These are phyloP conservation scores for Beauveria caledonica DNA, from an alignment of 2,329 filamentous ascomycete species.

Conservation along the genomic window DNA sequence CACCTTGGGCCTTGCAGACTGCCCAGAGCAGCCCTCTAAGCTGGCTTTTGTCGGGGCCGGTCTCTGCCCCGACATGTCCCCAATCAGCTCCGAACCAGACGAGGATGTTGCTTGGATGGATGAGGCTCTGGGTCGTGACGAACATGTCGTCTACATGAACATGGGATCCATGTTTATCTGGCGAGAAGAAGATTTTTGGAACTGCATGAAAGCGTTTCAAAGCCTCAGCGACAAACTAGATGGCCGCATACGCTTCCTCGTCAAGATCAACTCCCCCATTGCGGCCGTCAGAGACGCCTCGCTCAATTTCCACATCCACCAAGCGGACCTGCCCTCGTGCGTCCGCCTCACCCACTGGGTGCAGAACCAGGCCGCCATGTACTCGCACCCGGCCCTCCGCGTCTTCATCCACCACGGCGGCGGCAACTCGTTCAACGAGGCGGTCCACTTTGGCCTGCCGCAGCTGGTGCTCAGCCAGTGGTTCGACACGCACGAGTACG, in stretches of 20 bases:
- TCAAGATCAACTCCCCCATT: constrained; percentile 1
- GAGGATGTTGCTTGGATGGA: not conserved
- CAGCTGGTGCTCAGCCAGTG: constrained; percentile 5
- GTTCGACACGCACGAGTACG: constrained; percentile 8
- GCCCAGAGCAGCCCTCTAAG: constrained; percentile 1
- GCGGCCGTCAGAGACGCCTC: not conserved
- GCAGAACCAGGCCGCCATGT: not conserved
- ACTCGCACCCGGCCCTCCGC: not conserved
- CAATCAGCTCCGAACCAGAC: not conserved
- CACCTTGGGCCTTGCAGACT: constrained; percentile 1
- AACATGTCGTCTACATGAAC: not conserved
- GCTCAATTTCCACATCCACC: not conserved
- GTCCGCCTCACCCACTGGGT: constrained; percentile 1
- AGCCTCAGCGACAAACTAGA: not conserved
- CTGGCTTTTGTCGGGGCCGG: constrained; percentile 3
- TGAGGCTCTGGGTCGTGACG: not conserved
- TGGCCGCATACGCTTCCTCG: not conserved
- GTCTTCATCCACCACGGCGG: constrained; percentile 6
- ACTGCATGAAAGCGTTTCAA: not conserved
- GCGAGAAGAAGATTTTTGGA: not conserved
- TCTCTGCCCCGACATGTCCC: not conserved
- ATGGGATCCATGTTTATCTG: constrained; percentile 6
- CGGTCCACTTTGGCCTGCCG: not conserved
- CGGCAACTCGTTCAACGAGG: constrained; percentile 8
- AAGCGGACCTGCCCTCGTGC: not conserved